Evolutionary conservation across 2,329 filamentous ascomycete genomes (phyloP).

Genomic region (Claviceps sorghi): DNA sequence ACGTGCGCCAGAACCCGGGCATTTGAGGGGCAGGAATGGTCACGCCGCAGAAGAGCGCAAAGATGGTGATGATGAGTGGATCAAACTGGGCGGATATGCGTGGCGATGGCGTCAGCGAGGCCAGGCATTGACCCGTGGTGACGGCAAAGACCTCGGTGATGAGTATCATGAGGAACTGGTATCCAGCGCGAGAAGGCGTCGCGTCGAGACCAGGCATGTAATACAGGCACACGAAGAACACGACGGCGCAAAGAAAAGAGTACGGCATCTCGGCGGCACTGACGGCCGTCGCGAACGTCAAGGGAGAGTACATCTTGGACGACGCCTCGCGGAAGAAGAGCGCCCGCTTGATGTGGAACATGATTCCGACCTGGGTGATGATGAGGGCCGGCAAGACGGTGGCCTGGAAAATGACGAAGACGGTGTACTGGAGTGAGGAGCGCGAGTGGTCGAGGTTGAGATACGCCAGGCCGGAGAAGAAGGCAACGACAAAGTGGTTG

Average conservation of each 20-base stretch:
- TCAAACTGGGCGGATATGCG: constrained; percentile 71
- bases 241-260: constrained; percentile 62
- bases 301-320: constrained; percentile 71
- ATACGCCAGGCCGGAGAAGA: constrained; percentile 68
- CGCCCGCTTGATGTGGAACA: constrained; percentile 65
- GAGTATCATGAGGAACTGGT: constrained; percentile 75
- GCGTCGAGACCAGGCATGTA: constrained; percentile 64
- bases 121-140: constrained; percentile 61
- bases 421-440: constrained; percentile 64
- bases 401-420: constrained; percentile 85
- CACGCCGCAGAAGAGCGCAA: constrained; percentile 77
- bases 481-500: constrained; percentile 64
- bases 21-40: constrained; percentile 68
- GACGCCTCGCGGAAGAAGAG: constrained; percentile 79
- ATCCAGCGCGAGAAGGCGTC: constrained; percentile 54
- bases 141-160: constrained; percentile 76
- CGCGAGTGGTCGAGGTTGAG: constrained; percentile 64
- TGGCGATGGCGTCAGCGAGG: constrained; percentile 61
- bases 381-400: constrained; percentile 74
- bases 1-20: constrained; percentile 61
- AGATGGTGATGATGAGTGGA: constrained; percentile 69
- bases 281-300: constrained; percentile 64
- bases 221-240: constrained; percentile 73
- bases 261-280: constrained; percentile 78
- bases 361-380: constrained; percentile 64